A percentile compares a stretch with the other conserved stretches of the same genome.
Evolutionary conservation across 768 basidiomycete species (phyloP).

Genomic region (Pulveroboletus sp.): DNA sequence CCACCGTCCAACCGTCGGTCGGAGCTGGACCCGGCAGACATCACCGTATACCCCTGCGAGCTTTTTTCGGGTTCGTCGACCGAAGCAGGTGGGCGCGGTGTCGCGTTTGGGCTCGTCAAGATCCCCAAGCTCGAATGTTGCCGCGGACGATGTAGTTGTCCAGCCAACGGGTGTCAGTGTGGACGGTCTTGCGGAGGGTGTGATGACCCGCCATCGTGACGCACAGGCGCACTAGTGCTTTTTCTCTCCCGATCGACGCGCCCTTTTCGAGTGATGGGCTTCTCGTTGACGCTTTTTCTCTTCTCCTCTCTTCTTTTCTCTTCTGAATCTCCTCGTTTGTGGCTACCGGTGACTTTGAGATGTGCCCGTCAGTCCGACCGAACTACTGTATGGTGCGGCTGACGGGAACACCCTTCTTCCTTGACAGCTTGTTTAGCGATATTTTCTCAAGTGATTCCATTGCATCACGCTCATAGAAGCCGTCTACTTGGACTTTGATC

Average conservation of each 20-base stretch:
- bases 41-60: slow-evolving; percentile 40
- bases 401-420: background rate
- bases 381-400: background rate
- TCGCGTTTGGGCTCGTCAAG: slow-evolving; percentile 46
- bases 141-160: slow-evolving; percentile 56
- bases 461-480: background rate
- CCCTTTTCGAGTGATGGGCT: background rate
- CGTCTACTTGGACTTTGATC: background rate
- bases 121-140: slow-evolving; percentile 68
- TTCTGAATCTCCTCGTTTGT: background rate
- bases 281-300: background rate
- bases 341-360: background rate
- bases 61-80: slow-evolving; percentile 33
- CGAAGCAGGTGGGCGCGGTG: slow-evolving; percentile 36
- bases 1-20: slow-evolving; percentile 43
- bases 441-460: background rate
- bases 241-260: background rate
- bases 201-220: slow-evolving; percentile 5
- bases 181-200: slow-evolving; percentile 54
- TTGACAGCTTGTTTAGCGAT: background rate
- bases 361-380: background rate
- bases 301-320: too few species aligned
- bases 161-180: slow-evolving; percentile 50
- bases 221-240: background rate
- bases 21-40: slow-evolving; percentile 47